Conservation (phyloP, 768 basidiomycete genomes). For the Daedalea quercina region DNA sequence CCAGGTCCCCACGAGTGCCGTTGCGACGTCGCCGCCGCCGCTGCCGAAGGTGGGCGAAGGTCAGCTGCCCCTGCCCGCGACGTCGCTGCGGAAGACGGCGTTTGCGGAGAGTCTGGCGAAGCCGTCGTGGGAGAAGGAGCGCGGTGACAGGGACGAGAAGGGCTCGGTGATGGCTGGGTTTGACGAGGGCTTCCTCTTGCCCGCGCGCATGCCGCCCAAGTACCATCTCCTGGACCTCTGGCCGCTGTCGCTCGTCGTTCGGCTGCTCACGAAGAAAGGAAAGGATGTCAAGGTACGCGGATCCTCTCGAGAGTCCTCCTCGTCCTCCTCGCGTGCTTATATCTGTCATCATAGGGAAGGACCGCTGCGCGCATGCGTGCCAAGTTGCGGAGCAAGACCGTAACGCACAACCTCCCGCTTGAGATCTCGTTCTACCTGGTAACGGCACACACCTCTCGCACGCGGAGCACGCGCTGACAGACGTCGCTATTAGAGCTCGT, state of each 20-base stretch:
- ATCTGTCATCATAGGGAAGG: slow-evolving; percentile 35
- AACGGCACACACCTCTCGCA: slow-evolving; percentile 15
- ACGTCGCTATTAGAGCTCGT: slow-evolving; percentile 45
- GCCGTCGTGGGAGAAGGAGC: slow-evolving; percentile 6
- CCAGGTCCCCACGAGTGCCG: neutral
- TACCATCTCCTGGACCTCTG: slow-evolving; percentile 59
- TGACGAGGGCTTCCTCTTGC: slow-evolving; percentile 44
- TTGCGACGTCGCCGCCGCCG: neutral
- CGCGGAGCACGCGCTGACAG: neutral
- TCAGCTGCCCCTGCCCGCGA: slow-evolving; percentile 12
- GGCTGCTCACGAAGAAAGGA: slow-evolving; percentile 38
- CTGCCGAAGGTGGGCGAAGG: neutral
- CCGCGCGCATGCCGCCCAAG: slow-evolving; percentile 51
- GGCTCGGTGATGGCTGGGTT: slow-evolving; percentile 11
- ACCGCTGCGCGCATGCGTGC: slow-evolving; percentile 52
- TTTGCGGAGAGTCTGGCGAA: slow-evolving; percentile 7
- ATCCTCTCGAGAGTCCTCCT: too few relatives aligned
- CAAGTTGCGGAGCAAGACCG: slow-evolving; percentile 34
- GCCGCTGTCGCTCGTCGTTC: slow-evolving; percentile 58
- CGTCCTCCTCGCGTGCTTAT: neutral
- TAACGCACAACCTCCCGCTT: slow-evolving; percentile 55
- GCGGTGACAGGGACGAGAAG: slow-evolving; percentile 5
- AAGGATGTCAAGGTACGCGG: slow-evolving; percentile 32
- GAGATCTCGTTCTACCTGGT: slow-evolving; percentile 68
- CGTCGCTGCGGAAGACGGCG: slow-evolving; percentile 8